These are phyloP conservation scores for Solanum pinnatisectum DNA, from an alignment of 257 asterid genomes.

Conservation along the genomic window DNA sequence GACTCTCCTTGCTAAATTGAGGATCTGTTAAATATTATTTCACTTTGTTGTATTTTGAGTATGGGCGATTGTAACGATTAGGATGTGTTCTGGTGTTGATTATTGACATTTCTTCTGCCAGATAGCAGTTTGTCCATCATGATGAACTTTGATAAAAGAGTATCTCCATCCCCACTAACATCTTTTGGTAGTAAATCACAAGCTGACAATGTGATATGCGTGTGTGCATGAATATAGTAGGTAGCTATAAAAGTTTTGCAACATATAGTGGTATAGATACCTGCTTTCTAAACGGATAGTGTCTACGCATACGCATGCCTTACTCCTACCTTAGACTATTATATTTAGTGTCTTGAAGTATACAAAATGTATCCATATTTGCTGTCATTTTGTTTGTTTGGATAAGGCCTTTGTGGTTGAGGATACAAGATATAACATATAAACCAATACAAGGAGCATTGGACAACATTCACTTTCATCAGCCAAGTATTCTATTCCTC, in stretches of 20 bases:
- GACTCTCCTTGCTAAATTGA: neutral
- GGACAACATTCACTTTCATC: neutral
- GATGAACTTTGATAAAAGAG: neutral
- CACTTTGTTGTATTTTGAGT: neutral
- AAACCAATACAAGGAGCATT: neutral
- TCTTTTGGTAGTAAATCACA: neutral
- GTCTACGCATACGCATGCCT: neutral
- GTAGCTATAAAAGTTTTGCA: neutral
- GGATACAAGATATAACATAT: neutral
- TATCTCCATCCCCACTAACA: neutral
- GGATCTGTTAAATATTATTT: neutral
- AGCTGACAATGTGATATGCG: neutral
- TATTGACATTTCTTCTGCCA: neutral
- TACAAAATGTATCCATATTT: neutral
- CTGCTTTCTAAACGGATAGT: neutral
- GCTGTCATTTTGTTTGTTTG: neutral
- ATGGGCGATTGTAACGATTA: neutral
- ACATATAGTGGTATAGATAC: neutral
- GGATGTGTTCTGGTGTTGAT: neutral
- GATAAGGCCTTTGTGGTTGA: slow-evolving; percentile 6
- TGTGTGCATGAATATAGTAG: neutral
- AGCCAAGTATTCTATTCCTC: neutral
- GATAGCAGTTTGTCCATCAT: neutral
- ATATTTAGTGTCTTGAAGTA: neutral
- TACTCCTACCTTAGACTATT: neutral